Percentiles rank a stretch among this genome's conserved stretches.
phyloP scores from a whole-genome alignment of 768 basidiomycete genomes.

The Pisolithus tinctorius region DNA sequence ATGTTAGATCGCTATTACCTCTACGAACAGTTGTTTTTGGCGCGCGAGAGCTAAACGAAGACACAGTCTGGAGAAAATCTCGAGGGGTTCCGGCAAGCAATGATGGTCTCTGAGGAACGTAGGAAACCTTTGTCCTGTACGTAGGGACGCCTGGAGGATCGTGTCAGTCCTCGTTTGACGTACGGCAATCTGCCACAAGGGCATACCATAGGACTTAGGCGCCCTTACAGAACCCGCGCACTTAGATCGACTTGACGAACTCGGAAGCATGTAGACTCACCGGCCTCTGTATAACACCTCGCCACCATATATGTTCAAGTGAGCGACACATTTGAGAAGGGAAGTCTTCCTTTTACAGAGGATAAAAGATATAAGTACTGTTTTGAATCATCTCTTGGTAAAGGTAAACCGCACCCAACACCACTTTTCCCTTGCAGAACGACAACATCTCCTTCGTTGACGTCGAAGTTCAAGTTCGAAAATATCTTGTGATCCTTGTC shows the following conservation, averaged over 20 bases:
- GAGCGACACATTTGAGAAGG: slow-evolving; percentile 77
- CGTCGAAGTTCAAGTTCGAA: slow-evolving; percentile 49
- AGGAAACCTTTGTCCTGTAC: slow-evolving; percentile 75
- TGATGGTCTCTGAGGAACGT: slow-evolving; percentile 85
- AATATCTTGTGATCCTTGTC: slow-evolving; percentile 48
- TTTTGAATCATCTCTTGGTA: background rate
- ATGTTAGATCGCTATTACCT: slow-evolving; percentile 12
- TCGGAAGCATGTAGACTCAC: slow-evolving; percentile 32
- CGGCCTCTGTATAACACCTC: slow-evolving; percentile 59
- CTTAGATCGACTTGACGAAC: background rate
- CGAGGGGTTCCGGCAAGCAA: slow-evolving; percentile 77
- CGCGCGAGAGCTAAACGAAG: slow-evolving; percentile 42
- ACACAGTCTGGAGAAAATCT: slow-evolving; percentile 58
- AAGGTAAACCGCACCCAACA: slow-evolving; percentile 41
- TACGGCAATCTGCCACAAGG: background rate
- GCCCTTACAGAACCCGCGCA: slow-evolving; percentile 28
- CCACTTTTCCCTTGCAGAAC: slow-evolving; percentile 79
- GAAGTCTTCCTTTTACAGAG: slow-evolving; percentile 50
- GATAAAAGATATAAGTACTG: too few species aligned
- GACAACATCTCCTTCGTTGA: slow-evolving; percentile 70
- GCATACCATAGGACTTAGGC: slow-evolving; percentile 43
- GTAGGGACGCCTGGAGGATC: slow-evolving; percentile 55
- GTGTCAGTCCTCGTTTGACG: background rate
- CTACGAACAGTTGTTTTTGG: slow-evolving; percentile 10
- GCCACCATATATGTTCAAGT: slow-evolving; percentile 67